phyloP scores from a whole-genome alignment of 495 filamentous ascomycete genomes.

The Aspergillus bertholletiae region DNA sequence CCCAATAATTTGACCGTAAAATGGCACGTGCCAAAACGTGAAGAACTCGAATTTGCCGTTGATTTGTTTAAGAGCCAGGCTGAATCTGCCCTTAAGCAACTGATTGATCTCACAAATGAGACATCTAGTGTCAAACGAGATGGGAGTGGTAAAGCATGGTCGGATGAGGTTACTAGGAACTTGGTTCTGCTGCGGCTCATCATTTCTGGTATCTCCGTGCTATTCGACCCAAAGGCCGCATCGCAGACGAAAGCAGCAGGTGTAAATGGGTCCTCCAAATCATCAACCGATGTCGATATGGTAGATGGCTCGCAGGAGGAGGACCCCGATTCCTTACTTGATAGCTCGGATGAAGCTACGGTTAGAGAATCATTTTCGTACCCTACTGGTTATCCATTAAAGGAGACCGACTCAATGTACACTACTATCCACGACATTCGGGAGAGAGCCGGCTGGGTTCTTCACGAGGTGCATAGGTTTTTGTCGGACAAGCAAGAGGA shows the following conservation, averaged over 20 bases:
- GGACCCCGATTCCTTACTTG: constrained; percentile 59
- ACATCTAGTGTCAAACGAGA: constrained; percentile 84
- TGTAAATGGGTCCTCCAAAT: constrained; percentile 17
- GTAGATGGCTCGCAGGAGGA: constrained; percentile 46
- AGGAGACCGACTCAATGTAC: constrained; percentile 60
- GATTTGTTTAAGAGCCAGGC: constrained; percentile 80
- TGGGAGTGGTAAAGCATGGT: constrained; percentile 97
- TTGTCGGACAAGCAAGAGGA: constrained; percentile 83
- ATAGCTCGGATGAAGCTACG: constrained; percentile 76
- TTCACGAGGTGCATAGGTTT: constrained; percentile 83
- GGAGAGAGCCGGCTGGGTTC: constrained; percentile 69
- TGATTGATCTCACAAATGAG: constrained; percentile 73
- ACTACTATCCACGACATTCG: constrained; percentile 74
- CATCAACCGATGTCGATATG: constrained; percentile 42
- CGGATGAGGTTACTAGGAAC: constrained; percentile 89
- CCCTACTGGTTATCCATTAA: constrained; percentile 78
- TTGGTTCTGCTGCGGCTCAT: constrained; percentile 80
- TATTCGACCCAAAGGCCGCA: constrained; percentile 78
- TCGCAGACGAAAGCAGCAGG: constrained; percentile 35
- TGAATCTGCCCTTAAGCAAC: constrained; percentile 59
- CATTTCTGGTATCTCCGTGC: constrained; percentile 78
- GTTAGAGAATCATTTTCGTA: constrained; percentile 80
- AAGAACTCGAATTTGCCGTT: constrained; percentile 84
- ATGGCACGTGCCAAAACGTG: constrained; percentile 81
- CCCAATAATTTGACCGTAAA: constrained; percentile 74